Evolutionary conservation across 1,139 yeast species (phyloP).

Genomic region (Groenewaldozyma sp.): DNA sequence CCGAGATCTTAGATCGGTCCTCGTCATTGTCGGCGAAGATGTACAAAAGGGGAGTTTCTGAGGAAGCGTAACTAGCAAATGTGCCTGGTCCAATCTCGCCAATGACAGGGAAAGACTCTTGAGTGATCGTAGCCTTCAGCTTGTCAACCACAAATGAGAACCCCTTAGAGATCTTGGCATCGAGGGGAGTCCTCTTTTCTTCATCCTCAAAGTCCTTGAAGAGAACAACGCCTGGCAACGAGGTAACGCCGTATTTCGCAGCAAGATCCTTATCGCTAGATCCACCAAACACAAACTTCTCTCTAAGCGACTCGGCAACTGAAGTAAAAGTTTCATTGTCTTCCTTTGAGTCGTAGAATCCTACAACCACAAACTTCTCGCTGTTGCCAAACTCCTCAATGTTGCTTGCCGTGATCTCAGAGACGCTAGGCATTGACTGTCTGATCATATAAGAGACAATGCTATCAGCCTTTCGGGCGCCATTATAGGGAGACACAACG

Average conservation of each 20-base stretch:
- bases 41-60: conserved; percentile 76
- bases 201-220: conserved; percentile 38
- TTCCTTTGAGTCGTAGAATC: conserved; percentile 33
- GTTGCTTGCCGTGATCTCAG: conserved; percentile 39
- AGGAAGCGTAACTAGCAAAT: conserved; percentile 62
- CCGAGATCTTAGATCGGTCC: conserved; percentile 50
- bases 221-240: conserved; percentile 41
- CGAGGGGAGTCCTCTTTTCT: conserved; percentile 30
- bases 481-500: conserved; percentile 48
- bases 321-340: conserved; percentile 39
- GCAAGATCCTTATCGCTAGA: conserved; percentile 41
- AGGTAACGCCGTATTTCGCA: conserved; percentile 36
- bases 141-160: conserved; percentile 26
- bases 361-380: conserved; percentile 48
- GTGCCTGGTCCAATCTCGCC: conserved; percentile 87
- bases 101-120: conserved; percentile 74
- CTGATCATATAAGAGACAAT: conserved; percentile 74
- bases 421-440: conserved; percentile 76
- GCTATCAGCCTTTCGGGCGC: conserved; percentile 74
- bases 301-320: conserved; percentile 52
- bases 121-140: conserved; percentile 48
- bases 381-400: conserved; percentile 39
- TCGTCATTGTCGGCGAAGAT: conserved; percentile 68
- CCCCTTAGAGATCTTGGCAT: conserved; percentile 19
- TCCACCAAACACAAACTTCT: conserved; percentile 52